Evolutionary conservation across 2,329 filamentous ascomycete genomes (phyloP).

Genomic region (Fusarium caatingaense): DNA sequence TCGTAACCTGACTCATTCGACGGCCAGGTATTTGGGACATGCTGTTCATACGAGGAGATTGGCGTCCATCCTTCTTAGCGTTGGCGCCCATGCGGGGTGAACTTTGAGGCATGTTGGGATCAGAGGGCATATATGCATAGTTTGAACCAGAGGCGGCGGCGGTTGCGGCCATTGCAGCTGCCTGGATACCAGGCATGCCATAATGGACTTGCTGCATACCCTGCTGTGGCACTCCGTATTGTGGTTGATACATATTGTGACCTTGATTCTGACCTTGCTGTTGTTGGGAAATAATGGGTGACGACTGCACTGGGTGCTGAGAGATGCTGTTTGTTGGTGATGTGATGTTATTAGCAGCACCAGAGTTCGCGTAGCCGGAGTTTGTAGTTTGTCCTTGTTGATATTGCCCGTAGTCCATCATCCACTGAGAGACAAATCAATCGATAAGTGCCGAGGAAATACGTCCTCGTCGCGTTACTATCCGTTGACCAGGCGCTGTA

Average conservation of each 20-base stretch:
- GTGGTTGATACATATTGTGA: slow-evolving; percentile 83
- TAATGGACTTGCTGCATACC: slow-evolving; percentile 76
- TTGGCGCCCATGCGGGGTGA: slow-evolving; percentile 84
- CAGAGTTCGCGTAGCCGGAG: slow-evolving; percentile 71
- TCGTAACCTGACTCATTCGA: slow-evolving; percentile 81
- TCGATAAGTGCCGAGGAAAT: slow-evolving; percentile 43
- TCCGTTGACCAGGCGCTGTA: slow-evolving; percentile 35
- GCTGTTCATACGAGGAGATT: slow-evolving; percentile 80
- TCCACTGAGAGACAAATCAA: slow-evolving; percentile 53
- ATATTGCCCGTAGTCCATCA: slow-evolving; percentile 82
- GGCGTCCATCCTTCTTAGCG: slow-evolving; percentile 75
- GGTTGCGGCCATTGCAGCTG: slow-evolving; percentile 91
- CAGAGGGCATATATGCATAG: slow-evolving; percentile 78
- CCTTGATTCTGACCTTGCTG: slow-evolving; percentile 70
- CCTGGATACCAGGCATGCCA: slow-evolving; percentile 84
- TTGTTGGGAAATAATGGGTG: slow-evolving; percentile 83
- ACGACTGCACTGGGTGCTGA: slow-evolving; percentile 76
- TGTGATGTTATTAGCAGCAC: slow-evolving; percentile 70
- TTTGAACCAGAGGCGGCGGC: slow-evolving; percentile 88
- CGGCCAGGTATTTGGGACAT: slow-evolving; percentile 70
- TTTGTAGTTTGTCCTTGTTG: slow-evolving; percentile 73
- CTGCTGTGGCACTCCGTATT: slow-evolving; percentile 78
- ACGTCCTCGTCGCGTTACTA: slow-evolving; percentile 45
- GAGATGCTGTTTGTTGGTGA: slow-evolving; percentile 79
- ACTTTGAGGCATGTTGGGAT: slow-evolving; percentile 74